Conservation (phyloP, 129 eudicot genomes). For the Smallanthus sonchifolius region DNA sequence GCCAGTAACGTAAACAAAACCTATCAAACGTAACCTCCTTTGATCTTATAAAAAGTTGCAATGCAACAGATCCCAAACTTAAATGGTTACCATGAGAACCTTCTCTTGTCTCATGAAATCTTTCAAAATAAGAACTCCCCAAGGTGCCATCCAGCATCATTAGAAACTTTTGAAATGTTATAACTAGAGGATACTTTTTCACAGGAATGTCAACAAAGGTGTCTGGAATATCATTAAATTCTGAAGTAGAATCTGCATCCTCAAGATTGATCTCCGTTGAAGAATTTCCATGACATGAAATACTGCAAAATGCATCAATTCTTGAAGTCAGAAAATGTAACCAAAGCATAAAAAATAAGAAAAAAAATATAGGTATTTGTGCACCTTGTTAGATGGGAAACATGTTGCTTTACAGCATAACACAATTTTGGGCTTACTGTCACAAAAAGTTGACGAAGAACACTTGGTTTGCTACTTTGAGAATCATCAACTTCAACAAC, state of each 20-base stretch:
- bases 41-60: slow-evolving; percentile 45
- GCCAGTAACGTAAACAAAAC: slow-evolving; percentile 56
- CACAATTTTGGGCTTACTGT: slow-evolving; percentile 81
- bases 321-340: not conserved
- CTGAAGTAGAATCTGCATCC: slow-evolving; percentile 35
- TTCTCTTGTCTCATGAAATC: slow-evolving; percentile 37
- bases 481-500: slow-evolving; percentile 8
- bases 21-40: slow-evolving; percentile 60
- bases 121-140: slow-evolving; percentile 59
- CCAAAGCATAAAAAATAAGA: not conserved
- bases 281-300: slow-evolving; percentile 27
- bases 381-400: slow-evolving; percentile 62
- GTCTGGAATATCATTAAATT: slow-evolving; percentile 46
- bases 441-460: slow-evolving; percentile 73
- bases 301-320: slow-evolving; percentile 26
- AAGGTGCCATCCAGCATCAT: slow-evolving; percentile 72
- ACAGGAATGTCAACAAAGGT: slow-evolving; percentile 46
- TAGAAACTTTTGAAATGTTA: slow-evolving; percentile 64
- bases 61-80: slow-evolving; percentile 44
- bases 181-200: slow-evolving; percentile 56
- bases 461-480: slow-evolving; percentile 8
- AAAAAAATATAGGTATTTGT: not conserved
- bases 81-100: not conserved
- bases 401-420: slow-evolving; percentile 63
- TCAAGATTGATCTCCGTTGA: slow-evolving; percentile 24